A percentile compares a stretch with the other conserved stretches of the same genome.
Conservation (phyloP, 2,329 filamentous ascomycete genomes). For the Alternaria triticina region DNA sequence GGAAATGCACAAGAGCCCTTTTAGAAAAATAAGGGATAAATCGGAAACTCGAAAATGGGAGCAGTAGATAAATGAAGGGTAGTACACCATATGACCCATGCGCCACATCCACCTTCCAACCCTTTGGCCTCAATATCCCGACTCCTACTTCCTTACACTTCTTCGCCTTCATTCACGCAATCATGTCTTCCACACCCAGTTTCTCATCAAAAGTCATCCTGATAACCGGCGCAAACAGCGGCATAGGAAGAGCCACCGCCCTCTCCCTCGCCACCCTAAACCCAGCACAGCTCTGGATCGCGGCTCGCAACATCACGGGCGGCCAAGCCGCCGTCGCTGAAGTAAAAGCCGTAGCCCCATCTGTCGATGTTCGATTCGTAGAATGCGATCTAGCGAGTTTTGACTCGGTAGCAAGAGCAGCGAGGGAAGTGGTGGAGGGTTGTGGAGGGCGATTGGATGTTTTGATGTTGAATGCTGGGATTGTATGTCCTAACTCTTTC, state of each 20-base stretch:
- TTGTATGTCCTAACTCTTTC: not conserved
- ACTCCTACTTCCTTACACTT: not conserved
- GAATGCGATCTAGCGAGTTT: not conserved
- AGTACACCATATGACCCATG: not conserved
- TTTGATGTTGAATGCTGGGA: not conserved
- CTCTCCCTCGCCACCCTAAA: not conserved
- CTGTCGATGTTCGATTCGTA: not conserved
- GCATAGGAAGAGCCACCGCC: not conserved
- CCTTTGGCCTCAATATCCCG: not conserved
- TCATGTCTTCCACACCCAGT: too few relatives aligned
- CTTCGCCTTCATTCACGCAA: too few relatives aligned
- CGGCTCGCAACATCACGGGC: not conserved
- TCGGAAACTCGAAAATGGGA: not conserved
- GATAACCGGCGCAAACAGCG: not conserved
- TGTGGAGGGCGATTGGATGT: not conserved
- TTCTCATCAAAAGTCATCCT: not conserved
- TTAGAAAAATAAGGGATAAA: not conserved
- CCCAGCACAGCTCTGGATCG: not conserved
- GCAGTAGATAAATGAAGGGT: not conserved
- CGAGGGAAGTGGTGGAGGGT: not conserved
- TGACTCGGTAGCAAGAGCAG: not conserved
- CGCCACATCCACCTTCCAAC: not conserved
- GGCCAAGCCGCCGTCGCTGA: not conserved
- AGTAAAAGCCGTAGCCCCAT: fast-evolving
- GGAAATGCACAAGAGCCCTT: not conserved